Evolutionary conservation across 805 yeast species (phyloP).

Genomic region (Yarrowia yakushimensis): DNA sequence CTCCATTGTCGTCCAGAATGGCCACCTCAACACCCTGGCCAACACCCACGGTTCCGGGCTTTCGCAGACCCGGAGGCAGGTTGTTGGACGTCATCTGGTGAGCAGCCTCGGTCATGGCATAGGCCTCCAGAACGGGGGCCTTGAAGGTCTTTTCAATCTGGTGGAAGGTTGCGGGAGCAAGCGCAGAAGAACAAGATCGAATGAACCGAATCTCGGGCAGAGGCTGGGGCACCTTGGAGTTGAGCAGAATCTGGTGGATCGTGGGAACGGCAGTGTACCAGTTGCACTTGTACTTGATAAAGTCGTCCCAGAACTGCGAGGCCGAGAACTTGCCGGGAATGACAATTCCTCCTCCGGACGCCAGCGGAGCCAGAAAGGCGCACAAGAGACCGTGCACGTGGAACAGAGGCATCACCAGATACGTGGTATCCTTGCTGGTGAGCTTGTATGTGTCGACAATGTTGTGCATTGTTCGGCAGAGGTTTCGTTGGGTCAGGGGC

Average conservation of each 20-base stretch:
- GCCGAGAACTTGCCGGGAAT: conserved; percentile 65
- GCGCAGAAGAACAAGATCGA: conserved; percentile 67
- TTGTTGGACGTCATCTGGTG: conserved; percentile 75
- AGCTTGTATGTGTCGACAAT: conserved; percentile 57
- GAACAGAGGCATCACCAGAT: conserved; percentile 72
- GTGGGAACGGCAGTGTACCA: conserved; percentile 83
- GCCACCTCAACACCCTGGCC: conserved; percentile 66
- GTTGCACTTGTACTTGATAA: conserved; percentile 47
- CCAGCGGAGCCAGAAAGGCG: conserved; percentile 58
- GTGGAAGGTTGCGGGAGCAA: conserved; percentile 62
- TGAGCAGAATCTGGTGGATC: conserved; percentile 62
- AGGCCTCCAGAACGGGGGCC: conserved; percentile 72
- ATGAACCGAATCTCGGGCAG: conserved; percentile 60
- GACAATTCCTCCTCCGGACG: conserved; percentile 58
- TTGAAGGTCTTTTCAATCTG: conserved; percentile 54
- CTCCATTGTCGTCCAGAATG: conserved; percentile 51
- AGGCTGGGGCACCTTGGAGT: conserved; percentile 48
- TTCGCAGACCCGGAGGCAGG: conserved; percentile 60
- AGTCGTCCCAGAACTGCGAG: conserved; percentile 56
- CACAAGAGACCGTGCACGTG: conserved; percentile 75
- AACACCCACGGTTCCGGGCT: conserved; percentile 70
- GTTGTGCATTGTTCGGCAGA: conserved; percentile 57
- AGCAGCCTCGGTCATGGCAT: conserved; percentile 80
- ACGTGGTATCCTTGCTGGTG: conserved; percentile 49
- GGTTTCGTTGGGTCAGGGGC: conserved; percentile 62